Base-by-base conservation (phyloP, 306 rosid genomes). In the Hylodesmum podocarpum region DNA sequence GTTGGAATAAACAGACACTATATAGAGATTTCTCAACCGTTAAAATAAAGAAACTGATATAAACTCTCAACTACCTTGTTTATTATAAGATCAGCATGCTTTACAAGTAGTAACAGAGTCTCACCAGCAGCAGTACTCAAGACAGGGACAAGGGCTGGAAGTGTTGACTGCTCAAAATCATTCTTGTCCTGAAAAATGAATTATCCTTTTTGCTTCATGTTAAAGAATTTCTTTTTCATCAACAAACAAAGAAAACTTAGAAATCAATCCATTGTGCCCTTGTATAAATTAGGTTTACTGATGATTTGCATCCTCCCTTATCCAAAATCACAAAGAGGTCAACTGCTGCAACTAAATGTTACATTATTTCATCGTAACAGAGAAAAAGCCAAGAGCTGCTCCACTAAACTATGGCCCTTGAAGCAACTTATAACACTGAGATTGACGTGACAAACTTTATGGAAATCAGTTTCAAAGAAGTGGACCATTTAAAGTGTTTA, bases 101-200 rank as follows among this genome's bases (percentile, higher is more conserved):
- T 96, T 76, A 92, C 84, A 83, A 96, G 94, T 39, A 96, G 89
- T 86, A 96, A 81, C 62, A 96, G 74, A 55, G 98, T 91, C 57
- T 96, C 99, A 49, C 99, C 97, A 29, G 83, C 71, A 65, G 99
- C 99, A 46, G 91, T 74, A 72, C 91, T 92, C 77, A 96, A 81
- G 81, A 88, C 97, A 50, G 99, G 98, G 84, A 89, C 94, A 72
- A 96, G 99, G 34, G 98, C 93, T 41, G 99, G 98, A 39, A 96
- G 91, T 16, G 99, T 92, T 49, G 92, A 91, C 50, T 87, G 87
- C 96, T 92, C 99, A 77, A 96, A 96, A 79, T 96, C 99, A 84
- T 81, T 81, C 89, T 88, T 92, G 67, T 92, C 99, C 99, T 92
- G 83, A 82, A 81, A 77, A 74, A 50, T 36, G 67, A 57, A 49